Percentiles rank a stretch among this genome's conserved stretches.
Conservation (phyloP, 176 grass and related monocot species). For the Tuctoria greenei region DNA sequence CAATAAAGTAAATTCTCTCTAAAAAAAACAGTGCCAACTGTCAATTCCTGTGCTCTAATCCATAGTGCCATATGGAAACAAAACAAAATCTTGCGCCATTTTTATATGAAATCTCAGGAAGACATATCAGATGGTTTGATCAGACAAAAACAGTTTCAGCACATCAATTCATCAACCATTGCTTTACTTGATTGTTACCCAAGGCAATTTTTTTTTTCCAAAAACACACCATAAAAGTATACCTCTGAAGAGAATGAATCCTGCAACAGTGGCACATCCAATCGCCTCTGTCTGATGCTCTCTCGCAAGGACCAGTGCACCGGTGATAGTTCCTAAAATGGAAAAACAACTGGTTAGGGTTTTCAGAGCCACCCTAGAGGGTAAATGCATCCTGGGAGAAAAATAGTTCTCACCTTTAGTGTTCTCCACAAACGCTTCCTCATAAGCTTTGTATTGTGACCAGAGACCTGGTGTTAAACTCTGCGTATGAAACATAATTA, state of each 20-base stretch:
- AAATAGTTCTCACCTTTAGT: slow-evolving; percentile 54
- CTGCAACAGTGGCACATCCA: slow-evolving; percentile 64
- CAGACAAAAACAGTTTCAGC: not conserved
- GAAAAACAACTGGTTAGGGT: slow-evolving; percentile 27
- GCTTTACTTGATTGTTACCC: not conserved
- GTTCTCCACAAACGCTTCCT: slow-evolving; percentile 53
- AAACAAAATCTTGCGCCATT: not conserved
- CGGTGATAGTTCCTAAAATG: slow-evolving; percentile 45
- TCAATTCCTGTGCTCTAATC: not conserved
- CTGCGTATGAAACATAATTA: slow-evolving; percentile 35
- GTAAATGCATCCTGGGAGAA: not conserved
- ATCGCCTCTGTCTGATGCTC: slow-evolving; percentile 70
- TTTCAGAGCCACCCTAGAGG: not conserved
- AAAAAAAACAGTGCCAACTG: not conserved
- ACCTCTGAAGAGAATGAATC: slow-evolving; percentile 78
- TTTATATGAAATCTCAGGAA: not conserved
- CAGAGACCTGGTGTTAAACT: slow-evolving; percentile 49
- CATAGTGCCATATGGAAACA: not conserved
- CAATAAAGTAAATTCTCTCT: no score
- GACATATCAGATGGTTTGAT: not conserved
- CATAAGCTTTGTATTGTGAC: slow-evolving; percentile 67
- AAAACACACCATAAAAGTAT: slow-evolving; percentile 15
- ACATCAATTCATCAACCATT: not conserved
- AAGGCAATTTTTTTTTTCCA: slow-evolving; percentile 21
- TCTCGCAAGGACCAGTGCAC: slow-evolving; percentile 57